Percentiles rank a stretch among this genome's conserved stretches.
Conservation (phyloP, 2,329 filamentous ascomycete genomes). For the Ophidiomyces ophidiicola region DNA sequence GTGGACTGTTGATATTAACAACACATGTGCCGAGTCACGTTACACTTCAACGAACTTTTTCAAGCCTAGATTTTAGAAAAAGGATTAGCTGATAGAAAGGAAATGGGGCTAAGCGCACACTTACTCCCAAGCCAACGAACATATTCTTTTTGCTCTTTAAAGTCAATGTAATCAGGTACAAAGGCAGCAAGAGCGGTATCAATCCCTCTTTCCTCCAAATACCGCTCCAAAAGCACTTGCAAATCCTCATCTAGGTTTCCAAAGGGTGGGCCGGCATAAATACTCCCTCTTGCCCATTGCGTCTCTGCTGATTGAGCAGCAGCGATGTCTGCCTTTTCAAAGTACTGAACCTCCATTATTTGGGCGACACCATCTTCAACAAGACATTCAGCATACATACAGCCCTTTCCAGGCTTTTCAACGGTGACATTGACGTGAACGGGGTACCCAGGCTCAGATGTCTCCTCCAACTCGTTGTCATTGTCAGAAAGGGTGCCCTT, state of each 20-base stretch:
- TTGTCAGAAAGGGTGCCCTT: conserved; percentile 45
- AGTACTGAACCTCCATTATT: conserved; percentile 86
- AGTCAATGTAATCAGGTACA: conserved; percentile 89
- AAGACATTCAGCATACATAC: conserved; percentile 72
- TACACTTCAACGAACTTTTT: conserved; percentile 72
- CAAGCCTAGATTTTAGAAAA: conserved; percentile 44
- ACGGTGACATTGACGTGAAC: conserved; percentile 75
- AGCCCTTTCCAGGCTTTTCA: conserved; percentile 75
- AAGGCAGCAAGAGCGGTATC: conserved; percentile 77
- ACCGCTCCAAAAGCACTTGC: conserved; percentile 81
- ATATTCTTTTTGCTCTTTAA: conserved; percentile 98
- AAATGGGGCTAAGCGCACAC: conserved; percentile 18
- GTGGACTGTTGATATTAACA: background rate
- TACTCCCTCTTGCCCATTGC: conserved; percentile 60
- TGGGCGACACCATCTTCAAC: conserved; percentile 77
- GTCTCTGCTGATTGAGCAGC: conserved; percentile 63
- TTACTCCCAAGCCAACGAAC: conserved; percentile 68
- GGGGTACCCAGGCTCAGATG: conserved; percentile 53
- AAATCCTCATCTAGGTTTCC: conserved; percentile 92
- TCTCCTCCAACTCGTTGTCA: conserved; percentile 43
- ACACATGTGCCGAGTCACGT: conserved; percentile 12
- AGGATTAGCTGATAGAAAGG: conserved; percentile 15
- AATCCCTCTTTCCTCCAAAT: conserved; percentile 87
- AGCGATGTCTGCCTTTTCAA: conserved; percentile 63
- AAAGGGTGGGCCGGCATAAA: conserved; percentile 87